Percentiles rank a stretch among this genome's conserved stretches.
These are phyloP conservation scores for Paratrimastix pyriformis DNA, from an alignment of 78 protist species.

Conservation along the genomic window DNA sequence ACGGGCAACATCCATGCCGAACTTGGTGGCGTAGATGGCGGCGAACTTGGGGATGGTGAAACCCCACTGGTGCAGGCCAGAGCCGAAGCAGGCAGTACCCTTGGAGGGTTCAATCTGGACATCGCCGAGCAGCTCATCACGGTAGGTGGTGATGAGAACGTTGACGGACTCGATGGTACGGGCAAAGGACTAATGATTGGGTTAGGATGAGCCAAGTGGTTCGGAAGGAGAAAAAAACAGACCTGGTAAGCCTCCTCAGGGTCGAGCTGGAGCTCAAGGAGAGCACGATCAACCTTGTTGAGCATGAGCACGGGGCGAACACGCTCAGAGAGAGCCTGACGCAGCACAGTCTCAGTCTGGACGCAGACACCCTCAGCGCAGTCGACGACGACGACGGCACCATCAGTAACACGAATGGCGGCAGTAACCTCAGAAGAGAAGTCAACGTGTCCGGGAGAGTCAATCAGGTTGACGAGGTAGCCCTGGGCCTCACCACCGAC, in stretches of 20 bases:
- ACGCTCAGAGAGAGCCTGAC: conserved; percentile 85
- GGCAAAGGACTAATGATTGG: conserved; percentile 41
- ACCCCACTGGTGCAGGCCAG: conserved; percentile 98
- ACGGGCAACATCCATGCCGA: conserved; percentile 55
- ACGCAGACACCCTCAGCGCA: conserved; percentile 97
- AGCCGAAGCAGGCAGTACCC: conserved; percentile 92
- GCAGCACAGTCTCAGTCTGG: conserved; percentile 98
- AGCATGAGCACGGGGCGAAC: conserved; percentile 8
- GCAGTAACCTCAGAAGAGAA: conserved; percentile 5
- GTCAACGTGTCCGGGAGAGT: conserved; percentile 94
- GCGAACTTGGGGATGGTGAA: conserved; percentile 68
- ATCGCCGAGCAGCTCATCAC: conserved; percentile 84
- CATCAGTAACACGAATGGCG: conserved; percentile 14
- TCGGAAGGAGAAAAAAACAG: no score
- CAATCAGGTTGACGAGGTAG: conserved; percentile 70
- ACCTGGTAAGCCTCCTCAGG: conserved; percentile 76
- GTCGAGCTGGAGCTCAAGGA: conserved; percentile 88
- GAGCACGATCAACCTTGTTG: conserved; percentile 2
- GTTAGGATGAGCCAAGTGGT: neutral
- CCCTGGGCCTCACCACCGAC: conserved; percentile 26
- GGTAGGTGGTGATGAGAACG: conserved; percentile 57
- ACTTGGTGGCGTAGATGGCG: conserved; percentile 50
- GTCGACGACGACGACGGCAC: conserved; percentile 85
- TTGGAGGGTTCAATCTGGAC: conserved; percentile 66
- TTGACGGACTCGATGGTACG: conserved; percentile 76